Percentiles rank a stretch among this genome's conserved stretches.
phyloP scores from a whole-genome alignment of 345 rosid genomes.

The Eucalyptus curtisii region DNA sequence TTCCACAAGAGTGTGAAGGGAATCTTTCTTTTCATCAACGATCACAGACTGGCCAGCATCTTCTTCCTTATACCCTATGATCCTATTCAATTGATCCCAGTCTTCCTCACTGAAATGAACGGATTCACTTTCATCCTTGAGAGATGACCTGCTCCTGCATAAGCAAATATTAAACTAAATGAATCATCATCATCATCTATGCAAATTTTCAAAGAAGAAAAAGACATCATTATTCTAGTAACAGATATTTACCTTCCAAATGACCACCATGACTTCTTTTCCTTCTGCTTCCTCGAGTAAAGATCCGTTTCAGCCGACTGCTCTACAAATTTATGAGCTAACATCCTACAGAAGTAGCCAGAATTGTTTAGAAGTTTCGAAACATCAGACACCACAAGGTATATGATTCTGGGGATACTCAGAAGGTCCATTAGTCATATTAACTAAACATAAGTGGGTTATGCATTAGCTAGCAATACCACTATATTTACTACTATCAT shows the following conservation, averaged over 20 bases:
- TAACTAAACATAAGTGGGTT: background rate
- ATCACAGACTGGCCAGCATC: constrained; percentile 38
- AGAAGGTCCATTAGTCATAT: background rate
- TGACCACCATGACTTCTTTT: constrained; percentile 91
- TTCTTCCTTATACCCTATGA: constrained; percentile 87
- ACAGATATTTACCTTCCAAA: constrained; percentile 57
- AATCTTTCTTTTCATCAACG: constrained; percentile 44
- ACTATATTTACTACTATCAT: background rate
- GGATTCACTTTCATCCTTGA: constrained; percentile 61
- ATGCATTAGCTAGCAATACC: background rate
- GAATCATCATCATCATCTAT: background rate
- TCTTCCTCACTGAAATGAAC: constrained; percentile 75
- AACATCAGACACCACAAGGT: background rate
- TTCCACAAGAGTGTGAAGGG: constrained; percentile 66
- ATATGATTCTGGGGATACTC: background rate
- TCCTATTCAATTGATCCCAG: constrained; percentile 78
- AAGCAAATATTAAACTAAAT: background rate
- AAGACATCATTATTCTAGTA: background rate
- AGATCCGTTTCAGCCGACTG: constrained; percentile 48
- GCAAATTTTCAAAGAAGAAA: background rate
- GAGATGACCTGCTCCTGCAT: constrained; percentile 51
- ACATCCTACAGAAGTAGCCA: constrained; percentile 47
- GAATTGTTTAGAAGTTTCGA: background rate
- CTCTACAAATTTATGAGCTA: constrained; percentile 93
- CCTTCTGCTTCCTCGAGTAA: constrained; percentile 41